Evolutionary conservation across 2,329 filamentous ascomycete species (phyloP).

Genomic region (Penicillium sumatraense): DNA sequence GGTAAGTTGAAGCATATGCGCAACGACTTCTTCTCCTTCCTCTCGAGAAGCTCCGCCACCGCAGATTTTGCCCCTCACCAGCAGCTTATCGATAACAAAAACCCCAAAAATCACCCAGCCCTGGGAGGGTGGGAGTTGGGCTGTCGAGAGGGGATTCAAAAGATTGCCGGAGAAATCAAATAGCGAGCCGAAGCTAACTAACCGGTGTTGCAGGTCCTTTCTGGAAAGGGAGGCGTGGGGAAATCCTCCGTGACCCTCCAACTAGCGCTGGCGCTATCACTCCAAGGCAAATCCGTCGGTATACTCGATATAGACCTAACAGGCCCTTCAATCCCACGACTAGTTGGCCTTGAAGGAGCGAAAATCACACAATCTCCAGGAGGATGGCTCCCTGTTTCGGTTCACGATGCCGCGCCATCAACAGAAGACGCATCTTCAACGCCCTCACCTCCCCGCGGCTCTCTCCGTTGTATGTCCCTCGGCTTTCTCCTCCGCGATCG

Average conservation of each 20-base stretch:
- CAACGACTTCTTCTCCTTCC: too few relatives aligned
- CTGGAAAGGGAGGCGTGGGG: slow-evolving; percentile 95
- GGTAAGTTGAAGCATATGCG: slow-evolving; percentile 36
- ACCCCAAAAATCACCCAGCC: too few relatives aligned
- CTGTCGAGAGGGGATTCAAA: too few relatives aligned
- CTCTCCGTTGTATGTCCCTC: slow-evolving; percentile 78
- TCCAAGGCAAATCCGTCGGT: slow-evolving; percentile 85
- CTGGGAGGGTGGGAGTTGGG: too few relatives aligned
- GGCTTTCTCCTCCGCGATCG: slow-evolving; percentile 84
- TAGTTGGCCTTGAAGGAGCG: slow-evolving; percentile 85
- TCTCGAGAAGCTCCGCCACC: slow-evolving; percentile 20
- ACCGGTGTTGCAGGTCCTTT: slow-evolving; percentile 66
- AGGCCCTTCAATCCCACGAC: slow-evolving; percentile 91
- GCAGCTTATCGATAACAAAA: slow-evolving; percentile 47
- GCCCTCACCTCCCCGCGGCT: slow-evolving; percentile 35
- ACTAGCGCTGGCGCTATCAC: slow-evolving; percentile 83
- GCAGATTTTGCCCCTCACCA: slow-evolving; percentile 19
- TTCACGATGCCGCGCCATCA: slow-evolving; percentile 65
- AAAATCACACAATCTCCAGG: slow-evolving; percentile 91
- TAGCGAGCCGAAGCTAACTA: not conserved
- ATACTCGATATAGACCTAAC: slow-evolving; percentile 97
- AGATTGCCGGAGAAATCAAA: too few relatives aligned
- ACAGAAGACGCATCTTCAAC: slow-evolving; percentile 15
- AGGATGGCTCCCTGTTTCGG: slow-evolving; percentile 88
- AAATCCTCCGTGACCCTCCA: slow-evolving; percentile 99